These are phyloP conservation scores for Arabis hirsuta DNA, from an alignment of 345 rosid genomes.

Conservation along the genomic window DNA sequence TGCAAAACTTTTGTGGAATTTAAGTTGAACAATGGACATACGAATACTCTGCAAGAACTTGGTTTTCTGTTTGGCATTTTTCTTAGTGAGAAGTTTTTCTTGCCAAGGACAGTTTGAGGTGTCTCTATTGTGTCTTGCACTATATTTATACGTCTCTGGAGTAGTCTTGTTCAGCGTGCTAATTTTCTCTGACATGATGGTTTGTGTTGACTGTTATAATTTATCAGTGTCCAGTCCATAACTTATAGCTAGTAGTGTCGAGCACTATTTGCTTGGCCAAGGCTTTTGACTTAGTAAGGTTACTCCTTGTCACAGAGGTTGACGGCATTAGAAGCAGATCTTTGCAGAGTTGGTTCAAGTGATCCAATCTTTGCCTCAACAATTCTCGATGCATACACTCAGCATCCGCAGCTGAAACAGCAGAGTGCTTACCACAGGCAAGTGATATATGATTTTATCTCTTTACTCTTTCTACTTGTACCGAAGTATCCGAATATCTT, in stretches of 20 bases:
- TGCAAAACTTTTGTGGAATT: neutral
- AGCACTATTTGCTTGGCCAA: constrained; percentile 11
- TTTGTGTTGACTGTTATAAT: constrained; percentile 11
- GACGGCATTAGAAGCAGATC: constrained; percentile 61
- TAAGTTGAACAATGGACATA: constrained; percentile 10
- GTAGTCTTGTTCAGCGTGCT: constrained; percentile 22
- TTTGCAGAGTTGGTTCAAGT: constrained; percentile 51
- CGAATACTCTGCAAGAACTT: constrained; percentile 1
- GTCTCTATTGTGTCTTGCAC: neutral
- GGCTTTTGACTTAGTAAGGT: constrained; percentile 30
- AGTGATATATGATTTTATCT: constrained; percentile 33
- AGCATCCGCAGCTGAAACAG: constrained; percentile 62
- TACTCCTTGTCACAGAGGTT: constrained; percentile 57
- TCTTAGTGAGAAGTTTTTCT: neutral
- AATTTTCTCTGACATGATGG: neutral
- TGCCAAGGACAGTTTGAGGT: constrained; percentile 15
- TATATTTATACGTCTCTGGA: constrained; percentile 4
- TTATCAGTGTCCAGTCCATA: constrained; percentile 16
- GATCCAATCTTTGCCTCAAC: constrained; percentile 57
- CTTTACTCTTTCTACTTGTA: constrained; percentile 3
- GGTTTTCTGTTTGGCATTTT: neutral
- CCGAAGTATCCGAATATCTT: neutral
- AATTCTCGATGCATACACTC: constrained; percentile 59
- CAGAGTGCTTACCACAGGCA: constrained; percentile 67
- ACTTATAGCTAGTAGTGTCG: constrained; percentile 11